Conservation (phyloP, 495 filamentous ascomycete species). For the Durotheca rogersii region DNA sequence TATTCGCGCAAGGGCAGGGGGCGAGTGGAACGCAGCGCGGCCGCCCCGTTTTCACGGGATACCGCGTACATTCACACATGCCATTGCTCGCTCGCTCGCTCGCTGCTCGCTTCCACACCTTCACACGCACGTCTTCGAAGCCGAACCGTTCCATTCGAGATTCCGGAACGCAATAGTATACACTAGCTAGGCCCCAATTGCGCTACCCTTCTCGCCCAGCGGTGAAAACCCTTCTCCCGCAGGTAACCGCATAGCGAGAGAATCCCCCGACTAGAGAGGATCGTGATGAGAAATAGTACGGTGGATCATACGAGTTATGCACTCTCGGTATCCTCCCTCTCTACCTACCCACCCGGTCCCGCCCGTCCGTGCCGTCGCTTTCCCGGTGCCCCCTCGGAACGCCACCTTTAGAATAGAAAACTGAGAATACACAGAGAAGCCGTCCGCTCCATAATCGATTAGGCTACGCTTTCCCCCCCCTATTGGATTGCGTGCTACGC, state of each 20-base stretch:
- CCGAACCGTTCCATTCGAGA: constrained; percentile 15
- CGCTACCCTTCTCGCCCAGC: not conserved
- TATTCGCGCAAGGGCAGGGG: constrained; percentile 21
- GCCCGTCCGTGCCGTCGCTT: constrained; percentile 3
- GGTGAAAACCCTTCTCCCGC: constrained; percentile 23
- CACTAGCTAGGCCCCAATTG: constrained; percentile 5
- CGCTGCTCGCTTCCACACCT: too few relatives aligned
- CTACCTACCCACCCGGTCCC: constrained; percentile 13
- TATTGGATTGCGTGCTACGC: constrained; percentile 19
- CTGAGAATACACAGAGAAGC: too few relatives aligned
- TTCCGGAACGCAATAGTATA: constrained; percentile 11
- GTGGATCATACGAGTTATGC: constrained; percentile 5
- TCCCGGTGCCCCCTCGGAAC: constrained; percentile 9
- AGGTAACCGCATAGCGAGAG: constrained; percentile 30
- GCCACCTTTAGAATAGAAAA: constrained; percentile 7
- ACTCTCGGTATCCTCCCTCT: constrained; percentile 13
- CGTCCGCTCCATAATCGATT: too few relatives aligned
- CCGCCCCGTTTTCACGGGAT: not conserved
- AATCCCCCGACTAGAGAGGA: constrained; percentile 4
- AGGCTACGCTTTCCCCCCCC: constrained; percentile 12
- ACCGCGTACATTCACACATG: constrained; percentile 8
- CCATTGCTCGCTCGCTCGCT: too few relatives aligned
- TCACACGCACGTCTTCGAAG: constrained; percentile 20
- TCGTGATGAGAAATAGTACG: constrained; percentile 4
- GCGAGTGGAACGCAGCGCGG: not conserved